phyloP scores from a whole-genome alignment of 352 stramenopile species.

The Phytophthora pisi region DNA sequence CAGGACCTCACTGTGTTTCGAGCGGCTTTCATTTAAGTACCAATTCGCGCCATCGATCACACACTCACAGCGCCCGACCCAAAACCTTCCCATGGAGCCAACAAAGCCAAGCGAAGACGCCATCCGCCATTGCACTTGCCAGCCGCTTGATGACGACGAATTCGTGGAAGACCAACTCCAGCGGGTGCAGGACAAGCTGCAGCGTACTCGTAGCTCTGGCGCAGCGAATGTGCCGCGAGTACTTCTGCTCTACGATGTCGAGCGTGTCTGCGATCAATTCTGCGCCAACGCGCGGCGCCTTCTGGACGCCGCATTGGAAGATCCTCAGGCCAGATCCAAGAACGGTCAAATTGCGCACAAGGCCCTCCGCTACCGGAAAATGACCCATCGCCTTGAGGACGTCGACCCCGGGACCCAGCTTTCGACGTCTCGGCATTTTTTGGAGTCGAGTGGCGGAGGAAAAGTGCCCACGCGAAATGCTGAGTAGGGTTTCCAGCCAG shows the following conservation, averaged over 20 bases:
- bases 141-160: background rate
- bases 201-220: background rate
- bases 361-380: conserved; percentile 20
- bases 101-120: no score
- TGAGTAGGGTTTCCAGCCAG: background rate
- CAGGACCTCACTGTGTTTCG: no score
- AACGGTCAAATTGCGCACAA: conserved; percentile 23
- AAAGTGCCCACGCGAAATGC: background rate
- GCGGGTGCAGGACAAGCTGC: background rate
- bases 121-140: no score
- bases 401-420: conserved; percentile 10
- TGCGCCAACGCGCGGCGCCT: conserved; percentile 18
- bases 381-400: conserved; percentile 7
- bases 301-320: conserved; percentile 3
- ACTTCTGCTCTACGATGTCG: conserved; percentile 17
- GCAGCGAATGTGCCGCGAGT: background rate
- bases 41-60: no score
- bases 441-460: conserved; percentile 23
- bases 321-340: conserved; percentile 3
- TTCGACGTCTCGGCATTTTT: conserved; percentile 29
- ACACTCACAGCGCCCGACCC: no score
- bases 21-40: no score
- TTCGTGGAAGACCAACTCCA: background rate
- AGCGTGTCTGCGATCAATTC: conserved; percentile 7
- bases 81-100: no score